Evolutionary conservation across 257 asterid species (phyloP).

Genomic region (Fraxinus excelsior): DNA sequence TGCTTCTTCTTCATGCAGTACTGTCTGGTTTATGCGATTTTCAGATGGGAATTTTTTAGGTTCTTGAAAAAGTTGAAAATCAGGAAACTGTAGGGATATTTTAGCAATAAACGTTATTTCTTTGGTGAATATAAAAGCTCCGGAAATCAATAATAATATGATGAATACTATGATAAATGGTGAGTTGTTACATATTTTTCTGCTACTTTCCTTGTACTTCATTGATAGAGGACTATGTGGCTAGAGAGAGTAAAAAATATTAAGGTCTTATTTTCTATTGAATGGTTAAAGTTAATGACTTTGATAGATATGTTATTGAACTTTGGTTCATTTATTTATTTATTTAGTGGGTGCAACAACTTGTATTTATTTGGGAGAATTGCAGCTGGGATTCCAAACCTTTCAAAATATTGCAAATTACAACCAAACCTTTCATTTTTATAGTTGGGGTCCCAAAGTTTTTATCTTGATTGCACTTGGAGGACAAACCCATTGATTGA

Average conservation of each 20-base stretch:
- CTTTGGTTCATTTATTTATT: too few species aligned
- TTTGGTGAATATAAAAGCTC: slow-evolving; percentile 28
- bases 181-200: slow-evolving; percentile 29
- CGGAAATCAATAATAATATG: slow-evolving; percentile 27
- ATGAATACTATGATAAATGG: slow-evolving; percentile 28
- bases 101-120: slow-evolving; percentile 34
- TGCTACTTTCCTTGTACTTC: slow-evolving; percentile 20
- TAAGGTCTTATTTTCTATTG: too few species aligned
- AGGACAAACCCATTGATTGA: too few species aligned
- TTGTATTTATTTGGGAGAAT: neutral
- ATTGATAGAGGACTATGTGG: slow-evolving; percentile 8
- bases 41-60: neutral
- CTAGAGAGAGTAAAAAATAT: neutral
- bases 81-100: slow-evolving; percentile 29
- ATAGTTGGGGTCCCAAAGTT: too few species aligned
- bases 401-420: too few species aligned
- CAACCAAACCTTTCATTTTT: too few species aligned
- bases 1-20: neutral
- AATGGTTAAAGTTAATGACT: too few species aligned
- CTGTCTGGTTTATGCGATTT: neutral
- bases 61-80: neutral
- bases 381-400: too few species aligned
- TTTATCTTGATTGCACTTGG: too few species aligned
- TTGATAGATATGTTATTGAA: too few species aligned
- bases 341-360: neutral